Percentiles rank a stretch among this genome's conserved stretches.
These are phyloP conservation scores for Rhododendron molle DNA, from an alignment of 148 eudicot species.

Conservation along the genomic window DNA sequence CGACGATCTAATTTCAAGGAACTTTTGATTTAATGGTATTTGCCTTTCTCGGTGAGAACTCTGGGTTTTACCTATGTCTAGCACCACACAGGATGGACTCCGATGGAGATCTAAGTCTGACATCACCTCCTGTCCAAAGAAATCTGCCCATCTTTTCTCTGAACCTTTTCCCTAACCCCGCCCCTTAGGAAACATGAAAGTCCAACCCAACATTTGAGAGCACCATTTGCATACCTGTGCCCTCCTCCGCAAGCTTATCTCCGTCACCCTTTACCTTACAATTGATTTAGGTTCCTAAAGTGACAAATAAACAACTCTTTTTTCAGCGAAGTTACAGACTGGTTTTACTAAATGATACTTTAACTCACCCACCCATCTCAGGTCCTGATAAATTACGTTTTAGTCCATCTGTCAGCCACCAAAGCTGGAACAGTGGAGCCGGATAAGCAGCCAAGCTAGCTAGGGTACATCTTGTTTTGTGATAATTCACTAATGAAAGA, in stretches of 20 bases:
- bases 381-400: neutral
- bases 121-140: neutral
- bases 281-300: neutral
- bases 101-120: neutral
- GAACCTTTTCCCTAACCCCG: neutral
- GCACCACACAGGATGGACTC: neutral
- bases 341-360: neutral
- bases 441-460: neutral
- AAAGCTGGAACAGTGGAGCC: neutral
- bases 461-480: neutral
- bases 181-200: neutral
- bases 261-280: neutral
- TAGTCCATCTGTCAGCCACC: neutral
- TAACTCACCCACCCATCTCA: neutral
- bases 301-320: neutral
- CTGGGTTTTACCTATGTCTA: neutral
- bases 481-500: neutral
- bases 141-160: neutral
- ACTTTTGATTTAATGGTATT: neutral
- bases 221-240: neutral
- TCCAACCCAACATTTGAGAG: neutral
- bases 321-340: neutral
- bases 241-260: neutral
- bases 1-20: neutral
- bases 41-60: neutral